A percentile compares a stretch with the other conserved stretches of the same genome.
Conservation (phyloP, 1,139 yeast species). For the Zhuliangozyma blackwelliae region DNA sequence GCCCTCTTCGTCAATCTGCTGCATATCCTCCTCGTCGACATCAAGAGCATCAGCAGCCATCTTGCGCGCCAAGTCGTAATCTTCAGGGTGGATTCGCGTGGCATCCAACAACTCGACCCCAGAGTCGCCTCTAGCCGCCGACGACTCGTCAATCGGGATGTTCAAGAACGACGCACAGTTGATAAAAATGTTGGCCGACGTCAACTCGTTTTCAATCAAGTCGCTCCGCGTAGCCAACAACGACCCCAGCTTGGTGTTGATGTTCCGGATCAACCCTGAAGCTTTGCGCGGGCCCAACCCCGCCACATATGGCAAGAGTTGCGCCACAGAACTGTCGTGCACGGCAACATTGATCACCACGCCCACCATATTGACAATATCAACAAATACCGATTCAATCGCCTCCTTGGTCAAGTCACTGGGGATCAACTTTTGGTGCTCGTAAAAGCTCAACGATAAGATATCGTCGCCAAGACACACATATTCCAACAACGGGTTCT, state of each 20-base stretch:
- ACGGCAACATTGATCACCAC: slow-evolving; percentile 90
- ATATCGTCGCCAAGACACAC: slow-evolving; percentile 75
- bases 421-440: slow-evolving; percentile 69
- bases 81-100: slow-evolving; percentile 97
- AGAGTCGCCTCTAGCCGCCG: slow-evolving; percentile 44
- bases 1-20: slow-evolving; percentile 70
- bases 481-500: slow-evolving; percentile 86
- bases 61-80: slow-evolving; percentile 89
- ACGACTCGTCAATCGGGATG: slow-evolving; percentile 64
- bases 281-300: slow-evolving; percentile 98
- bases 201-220: slow-evolving; percentile 72
- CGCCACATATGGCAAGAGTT: slow-evolving; percentile 69
- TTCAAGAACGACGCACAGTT: slow-evolving; percentile 89
- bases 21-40: slow-evolving; percentile 89
- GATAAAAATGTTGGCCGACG: slow-evolving; percentile 77
- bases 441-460: slow-evolving; percentile 66
- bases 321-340: slow-evolving; percentile 67
- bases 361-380: slow-evolving; percentile 86
- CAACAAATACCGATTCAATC: slow-evolving; percentile 80
- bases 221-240: slow-evolving; percentile 68
- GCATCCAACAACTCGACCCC: slow-evolving; percentile 81
- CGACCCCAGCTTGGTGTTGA: slow-evolving; percentile 66
- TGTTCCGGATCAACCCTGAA: slow-evolving; percentile 75
- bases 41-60: slow-evolving; percentile 99
- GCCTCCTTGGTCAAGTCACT: slow-evolving; percentile 63